phyloP scores from a whole-genome alignment of 768 basidiomycete species.

The Suillus cothurnatus region DNA sequence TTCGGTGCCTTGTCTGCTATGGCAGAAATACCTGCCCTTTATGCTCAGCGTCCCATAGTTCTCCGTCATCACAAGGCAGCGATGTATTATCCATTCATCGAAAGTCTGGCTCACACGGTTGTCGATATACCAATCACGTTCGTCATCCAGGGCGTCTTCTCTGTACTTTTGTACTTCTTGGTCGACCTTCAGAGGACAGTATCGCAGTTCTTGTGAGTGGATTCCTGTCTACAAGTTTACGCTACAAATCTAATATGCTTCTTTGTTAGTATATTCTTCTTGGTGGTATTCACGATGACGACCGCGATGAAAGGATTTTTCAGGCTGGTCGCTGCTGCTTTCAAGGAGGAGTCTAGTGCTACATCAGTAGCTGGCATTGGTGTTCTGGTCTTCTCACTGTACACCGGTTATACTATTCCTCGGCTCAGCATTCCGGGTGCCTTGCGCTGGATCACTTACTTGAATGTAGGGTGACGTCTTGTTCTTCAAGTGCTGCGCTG shows the following conservation, averaged over 20 bases:
- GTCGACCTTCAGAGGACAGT: slow-evolving; percentile 56
- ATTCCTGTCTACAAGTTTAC: slow-evolving; percentile 21
- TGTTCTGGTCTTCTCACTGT: slow-evolving; percentile 57
- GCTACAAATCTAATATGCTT: neutral
- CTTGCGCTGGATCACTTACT: slow-evolving; percentile 65
- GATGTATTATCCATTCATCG: slow-evolving; percentile 54
- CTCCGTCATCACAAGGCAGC: slow-evolving; percentile 45
- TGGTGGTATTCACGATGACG: slow-evolving; percentile 60
- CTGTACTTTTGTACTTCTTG: slow-evolving; percentile 58
- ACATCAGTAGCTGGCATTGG: slow-evolving; percentile 58
- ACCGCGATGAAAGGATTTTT: slow-evolving; percentile 78
- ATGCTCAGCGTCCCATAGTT: slow-evolving; percentile 46
- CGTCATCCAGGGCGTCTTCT: slow-evolving; percentile 35
- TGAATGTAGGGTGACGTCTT: slow-evolving; percentile 45
- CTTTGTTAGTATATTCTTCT: slow-evolving; percentile 51
- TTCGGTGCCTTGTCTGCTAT: slow-evolving; percentile 60
- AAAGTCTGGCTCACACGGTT: slow-evolving; percentile 46
- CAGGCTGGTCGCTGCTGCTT: slow-evolving; percentile 62
- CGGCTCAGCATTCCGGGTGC: slow-evolving; percentile 67
- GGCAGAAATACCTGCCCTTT: slow-evolving; percentile 58
- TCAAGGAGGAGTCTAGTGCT: slow-evolving; percentile 60
- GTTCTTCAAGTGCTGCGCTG: neutral
- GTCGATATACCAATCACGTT: slow-evolving; percentile 50
- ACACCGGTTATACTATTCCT: slow-evolving; percentile 61
- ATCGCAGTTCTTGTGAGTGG: slow-evolving; percentile 66